Conservation (phyloP, 1,284 basidiomycete species). For the Mycena sp. region DNA sequence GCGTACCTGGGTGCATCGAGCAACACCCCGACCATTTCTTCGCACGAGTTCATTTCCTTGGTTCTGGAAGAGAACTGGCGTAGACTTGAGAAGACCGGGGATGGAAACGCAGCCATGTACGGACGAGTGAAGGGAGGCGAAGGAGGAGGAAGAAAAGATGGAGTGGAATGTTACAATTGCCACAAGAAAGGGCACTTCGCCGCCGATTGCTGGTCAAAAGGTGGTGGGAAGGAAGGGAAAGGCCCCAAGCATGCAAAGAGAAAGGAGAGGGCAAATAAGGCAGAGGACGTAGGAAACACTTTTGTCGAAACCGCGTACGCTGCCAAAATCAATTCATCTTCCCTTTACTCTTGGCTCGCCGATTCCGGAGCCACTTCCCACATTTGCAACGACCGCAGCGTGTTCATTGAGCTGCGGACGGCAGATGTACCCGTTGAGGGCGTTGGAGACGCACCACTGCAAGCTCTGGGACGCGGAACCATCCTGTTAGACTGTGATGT, state of each 20-base stretch:
- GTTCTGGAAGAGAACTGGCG: background rate
- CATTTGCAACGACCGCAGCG: background rate
- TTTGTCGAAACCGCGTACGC: no score
- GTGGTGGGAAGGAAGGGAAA: no score
- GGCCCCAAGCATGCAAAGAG: no score
- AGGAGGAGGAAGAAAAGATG: background rate
- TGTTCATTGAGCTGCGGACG: background rate
- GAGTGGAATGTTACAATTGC: background rate
- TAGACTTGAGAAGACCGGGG: background rate
- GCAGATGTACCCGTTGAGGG: background rate
- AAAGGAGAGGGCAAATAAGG: no score
- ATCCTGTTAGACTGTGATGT: constrained; percentile 14
- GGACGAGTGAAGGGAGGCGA: background rate
- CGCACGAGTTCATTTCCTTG: no score
- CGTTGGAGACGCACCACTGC: background rate
- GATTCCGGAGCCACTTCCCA: constrained; percentile 19
- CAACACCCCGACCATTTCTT: no score
- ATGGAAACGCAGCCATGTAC: background rate
- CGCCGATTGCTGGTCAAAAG: no score
- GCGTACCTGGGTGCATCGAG: no score
- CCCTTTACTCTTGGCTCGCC: constrained; percentile 8
- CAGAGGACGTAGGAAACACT: no score
- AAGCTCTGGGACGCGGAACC: constrained; percentile 6
- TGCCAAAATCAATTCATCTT: no score
- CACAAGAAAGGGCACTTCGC: background rate